A percentile compares a stretch with the other conserved stretches of the same genome.
These are phyloP conservation scores for Botrytis fragariae DNA, from an alignment of 2,329 filamentous ascomycete species.

Conservation along the genomic window DNA sequence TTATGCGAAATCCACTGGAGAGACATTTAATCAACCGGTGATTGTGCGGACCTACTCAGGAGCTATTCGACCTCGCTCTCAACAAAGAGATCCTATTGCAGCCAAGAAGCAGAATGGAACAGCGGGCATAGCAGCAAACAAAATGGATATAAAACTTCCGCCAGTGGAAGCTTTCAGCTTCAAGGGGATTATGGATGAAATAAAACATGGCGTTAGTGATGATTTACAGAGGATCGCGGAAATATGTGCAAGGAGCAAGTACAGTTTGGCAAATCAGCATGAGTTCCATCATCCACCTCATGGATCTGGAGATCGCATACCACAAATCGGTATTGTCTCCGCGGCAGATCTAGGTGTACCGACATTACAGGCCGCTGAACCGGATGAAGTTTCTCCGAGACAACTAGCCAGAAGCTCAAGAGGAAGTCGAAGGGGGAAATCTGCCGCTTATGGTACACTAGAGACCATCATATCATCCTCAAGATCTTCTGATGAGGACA, in stretches of 20 bases:
- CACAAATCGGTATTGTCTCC: conserved; percentile 33
- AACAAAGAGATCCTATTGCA: conserved; percentile 33
- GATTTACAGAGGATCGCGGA: conserved; percentile 65
- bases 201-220: conserved; percentile 50
- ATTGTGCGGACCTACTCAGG: conserved; percentile 63
- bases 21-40: conserved; percentile 64
- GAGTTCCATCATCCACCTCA: conserved; percentile 64
- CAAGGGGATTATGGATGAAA: conserved; percentile 60
- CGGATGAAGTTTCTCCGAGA: conserved; percentile 52
- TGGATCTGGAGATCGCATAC: conserved; percentile 53
- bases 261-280: conserved; percentile 65
- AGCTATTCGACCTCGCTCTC: conserved; percentile 40
- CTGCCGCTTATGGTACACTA: conserved; percentile 56
- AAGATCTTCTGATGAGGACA: conserved; percentile 61
- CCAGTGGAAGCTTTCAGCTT: conserved; percentile 63
- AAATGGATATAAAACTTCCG: conserved; percentile 49
- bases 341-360: conserved; percentile 45
- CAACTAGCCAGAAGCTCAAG: conserved; percentile 29
- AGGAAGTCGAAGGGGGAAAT: conserved; percentile 34
- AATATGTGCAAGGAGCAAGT: conserved; percentile 63
- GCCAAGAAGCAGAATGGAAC: conserved; percentile 34
- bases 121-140: conserved; percentile 27
- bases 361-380: conserved; percentile 56
- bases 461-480: conserved; percentile 68
- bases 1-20: conserved; percentile 55